Evolutionary conservation across 2,329 filamentous ascomycete genomes (phyloP).

Genomic region (Calonectria multiphialidica): DNA sequence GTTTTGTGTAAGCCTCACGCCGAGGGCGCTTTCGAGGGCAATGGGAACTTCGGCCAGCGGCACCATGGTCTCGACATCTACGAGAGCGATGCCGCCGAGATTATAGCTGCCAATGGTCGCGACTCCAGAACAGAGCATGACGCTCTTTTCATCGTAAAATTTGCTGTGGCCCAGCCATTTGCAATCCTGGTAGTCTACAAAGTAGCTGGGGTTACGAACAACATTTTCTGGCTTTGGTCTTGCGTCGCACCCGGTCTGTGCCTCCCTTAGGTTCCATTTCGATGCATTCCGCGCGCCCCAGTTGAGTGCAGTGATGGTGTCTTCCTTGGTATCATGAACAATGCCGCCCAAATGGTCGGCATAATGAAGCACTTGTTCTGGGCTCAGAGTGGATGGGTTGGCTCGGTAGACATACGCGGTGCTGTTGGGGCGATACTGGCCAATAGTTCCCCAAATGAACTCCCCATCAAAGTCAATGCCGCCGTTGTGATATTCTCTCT

Average conservation of each 20-base stretch:
- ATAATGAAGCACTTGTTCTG: slow-evolving; percentile 50
- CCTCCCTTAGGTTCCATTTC: slow-evolving; percentile 46
- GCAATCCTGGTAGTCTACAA: slow-evolving; percentile 64
- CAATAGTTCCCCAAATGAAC: slow-evolving; percentile 59
- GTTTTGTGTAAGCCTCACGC: slow-evolving; percentile 59
- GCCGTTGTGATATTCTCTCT: slow-evolving; percentile 58
- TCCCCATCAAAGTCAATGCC: slow-evolving; percentile 62
- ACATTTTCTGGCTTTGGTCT: slow-evolving; percentile 30
- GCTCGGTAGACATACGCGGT: slow-evolving; percentile 57
- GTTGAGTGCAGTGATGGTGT: slow-evolving; percentile 55
- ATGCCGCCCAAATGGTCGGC: slow-evolving; percentile 61
- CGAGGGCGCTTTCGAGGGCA: slow-evolving; percentile 52
- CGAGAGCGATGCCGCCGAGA: slow-evolving; percentile 60
- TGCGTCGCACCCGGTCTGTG: slow-evolving; percentile 32
- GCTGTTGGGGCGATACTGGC: slow-evolving; percentile 61
- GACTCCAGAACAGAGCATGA: slow-evolving; percentile 63
- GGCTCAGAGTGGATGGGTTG: slow-evolving; percentile 51
- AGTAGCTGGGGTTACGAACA: slow-evolving; percentile 55
- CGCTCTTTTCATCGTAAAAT: slow-evolving; percentile 49
- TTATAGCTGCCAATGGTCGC: slow-evolving; percentile 49
- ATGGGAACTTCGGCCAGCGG: slow-evolving; percentile 61
- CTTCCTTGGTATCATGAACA: slow-evolving; percentile 53
- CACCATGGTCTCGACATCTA: slow-evolving; percentile 58
- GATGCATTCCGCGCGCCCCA: slow-evolving; percentile 60
- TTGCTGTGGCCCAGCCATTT: slow-evolving; percentile 59